These are phyloP conservation scores for Phanerochaete sordida DNA, from an alignment of 768 basidiomycete genomes.

Conservation along the genomic window DNA sequence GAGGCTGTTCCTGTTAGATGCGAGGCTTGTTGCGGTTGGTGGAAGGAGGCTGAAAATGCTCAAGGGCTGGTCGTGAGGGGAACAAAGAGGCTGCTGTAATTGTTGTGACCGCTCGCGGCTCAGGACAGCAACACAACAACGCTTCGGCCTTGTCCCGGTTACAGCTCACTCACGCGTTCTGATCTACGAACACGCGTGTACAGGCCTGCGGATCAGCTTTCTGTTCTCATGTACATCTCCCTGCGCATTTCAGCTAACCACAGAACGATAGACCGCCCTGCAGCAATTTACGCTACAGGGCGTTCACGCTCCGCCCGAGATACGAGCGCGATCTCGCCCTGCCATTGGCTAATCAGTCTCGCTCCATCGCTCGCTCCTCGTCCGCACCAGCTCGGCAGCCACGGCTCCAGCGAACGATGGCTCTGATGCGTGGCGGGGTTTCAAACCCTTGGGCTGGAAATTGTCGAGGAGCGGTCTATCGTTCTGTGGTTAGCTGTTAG, in stretches of 20 bases:
- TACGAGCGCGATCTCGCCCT: no score
- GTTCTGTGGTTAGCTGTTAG: neutral
- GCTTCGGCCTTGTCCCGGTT: constrained; percentile 2
- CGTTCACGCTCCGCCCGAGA: no score
- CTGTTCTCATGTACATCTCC: neutral
- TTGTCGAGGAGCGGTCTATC: no score
- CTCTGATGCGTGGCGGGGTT: no score
- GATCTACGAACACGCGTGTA: constrained; percentile 4
- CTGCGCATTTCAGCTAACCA: no score
- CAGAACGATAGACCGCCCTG: no score
- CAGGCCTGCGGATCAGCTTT: neutral
- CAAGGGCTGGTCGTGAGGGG: constrained; percentile 14
- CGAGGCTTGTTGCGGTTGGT: neutral
- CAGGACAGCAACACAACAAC: constrained; percentile 6
- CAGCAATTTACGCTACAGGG: no score
- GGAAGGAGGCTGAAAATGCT: neutral
- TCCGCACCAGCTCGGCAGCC: no score
- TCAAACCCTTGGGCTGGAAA: no score
- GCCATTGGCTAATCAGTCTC: no score
- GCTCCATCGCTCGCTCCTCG: no score
- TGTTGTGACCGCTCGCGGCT: constrained; percentile 7
- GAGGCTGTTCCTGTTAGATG: constrained; percentile 2
- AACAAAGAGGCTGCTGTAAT: constrained; percentile 11
- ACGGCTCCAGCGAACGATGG: no score
- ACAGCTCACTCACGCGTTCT: constrained; percentile 1